Evolutionary conservation across 345 rosid genomes (phyloP), one percentile per base, ranked within the genome.

Genomic region (Heritiera littoralis): DNA sequence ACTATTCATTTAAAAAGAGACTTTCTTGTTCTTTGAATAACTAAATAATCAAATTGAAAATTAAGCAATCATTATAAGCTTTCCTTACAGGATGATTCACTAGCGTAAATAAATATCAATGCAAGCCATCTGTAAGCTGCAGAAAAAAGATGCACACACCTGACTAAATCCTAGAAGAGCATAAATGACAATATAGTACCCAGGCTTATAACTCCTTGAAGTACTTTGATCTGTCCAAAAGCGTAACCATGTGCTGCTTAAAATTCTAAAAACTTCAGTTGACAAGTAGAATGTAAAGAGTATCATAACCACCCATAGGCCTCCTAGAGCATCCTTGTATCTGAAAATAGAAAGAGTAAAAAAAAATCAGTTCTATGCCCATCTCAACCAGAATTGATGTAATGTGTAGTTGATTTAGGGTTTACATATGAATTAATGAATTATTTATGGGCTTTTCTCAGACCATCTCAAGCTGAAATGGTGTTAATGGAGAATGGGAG

Each of bases 201-300:
- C 84, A 43, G 94, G 91, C 28, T 86, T 90, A 75, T 88, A 93
- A 23, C 66, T 86, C 85, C 77, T 84, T 10, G 88, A 80, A 68
- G 91, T 83, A 84, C 91, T 91, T 85, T 83, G 94, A 81, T 89
- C 89, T 2, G 98, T 94, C 99, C 99, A 96, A 72, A 84, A 78
- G 84, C 98, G 90, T 85, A 94, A 88, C 99, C 99, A 96, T 35
- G 88, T 90, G 86, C 99, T 96, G 76, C 98, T 89, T 60, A 88
- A 90, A 80, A 96, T 87, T 86, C 97, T 88, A 63, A 96, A 90
- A 84, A 85, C 86, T 88, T 96, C 99, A n/a, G 97, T 90, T 56
- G 79, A 71, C 71, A 91, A 76, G 78, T 91, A 91, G 87, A 98
- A 96, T 49, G 84, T 77, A 66, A 96, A 89, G 54, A 94, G 88